Conservation (phyloP, 352 stramenopile species). For the Globisporangium apiculatum region DNA sequence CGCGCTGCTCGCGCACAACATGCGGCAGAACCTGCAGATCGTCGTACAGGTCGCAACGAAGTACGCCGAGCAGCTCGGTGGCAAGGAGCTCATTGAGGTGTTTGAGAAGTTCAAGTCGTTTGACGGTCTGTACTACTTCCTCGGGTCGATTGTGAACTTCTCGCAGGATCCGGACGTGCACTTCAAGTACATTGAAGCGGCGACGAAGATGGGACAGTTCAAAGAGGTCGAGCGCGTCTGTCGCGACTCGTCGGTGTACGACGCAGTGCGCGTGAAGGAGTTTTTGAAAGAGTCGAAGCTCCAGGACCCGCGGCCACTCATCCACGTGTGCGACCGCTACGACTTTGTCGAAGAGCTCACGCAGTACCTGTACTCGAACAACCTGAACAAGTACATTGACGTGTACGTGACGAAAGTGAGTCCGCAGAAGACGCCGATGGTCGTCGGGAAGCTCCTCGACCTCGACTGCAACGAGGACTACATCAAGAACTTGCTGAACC, state of each 20-base stretch:
- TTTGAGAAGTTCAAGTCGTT: conserved; percentile 99
- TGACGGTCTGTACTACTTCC: conserved; percentile 98
- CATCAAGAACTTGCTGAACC: conserved; percentile 99
- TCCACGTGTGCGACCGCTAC: conserved; percentile 99
- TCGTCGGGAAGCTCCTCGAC: conserved; percentile 98
- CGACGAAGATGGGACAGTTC: conserved; percentile 99
- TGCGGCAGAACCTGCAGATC: conserved; percentile 97
- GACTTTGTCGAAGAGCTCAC: conserved; percentile 99
- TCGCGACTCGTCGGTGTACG: conserved; percentile 99
- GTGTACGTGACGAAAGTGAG: conserved; percentile 98
- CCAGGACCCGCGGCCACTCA: conserved; percentile 97
- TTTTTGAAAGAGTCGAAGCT: conserved; percentile 99
- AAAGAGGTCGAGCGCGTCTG: conserved; percentile 99
- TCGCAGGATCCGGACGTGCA: conserved; percentile 97
- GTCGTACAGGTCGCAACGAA: conserved; percentile 98
- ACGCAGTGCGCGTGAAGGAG: conserved; percentile 98
- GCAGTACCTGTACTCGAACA: conserved; percentile 99
- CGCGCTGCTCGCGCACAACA: conserved; percentile 96
- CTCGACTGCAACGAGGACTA: conserved; percentile 99
- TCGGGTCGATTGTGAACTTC: conserved; percentile 98
- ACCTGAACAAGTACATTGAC: conserved; percentile 99
- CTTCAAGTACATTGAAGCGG: conserved; percentile 99
- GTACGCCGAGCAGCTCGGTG: conserved; percentile 90
- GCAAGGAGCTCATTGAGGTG: conserved; percentile 95
- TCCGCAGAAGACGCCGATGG: conserved; percentile 96